Percentiles rank a stretch among this genome's conserved stretches.
Evolutionary conservation across 1,284 basidiomycete genomes (phyloP).

Genomic region (Ceratorhiza oryzae-sativae): DNA sequence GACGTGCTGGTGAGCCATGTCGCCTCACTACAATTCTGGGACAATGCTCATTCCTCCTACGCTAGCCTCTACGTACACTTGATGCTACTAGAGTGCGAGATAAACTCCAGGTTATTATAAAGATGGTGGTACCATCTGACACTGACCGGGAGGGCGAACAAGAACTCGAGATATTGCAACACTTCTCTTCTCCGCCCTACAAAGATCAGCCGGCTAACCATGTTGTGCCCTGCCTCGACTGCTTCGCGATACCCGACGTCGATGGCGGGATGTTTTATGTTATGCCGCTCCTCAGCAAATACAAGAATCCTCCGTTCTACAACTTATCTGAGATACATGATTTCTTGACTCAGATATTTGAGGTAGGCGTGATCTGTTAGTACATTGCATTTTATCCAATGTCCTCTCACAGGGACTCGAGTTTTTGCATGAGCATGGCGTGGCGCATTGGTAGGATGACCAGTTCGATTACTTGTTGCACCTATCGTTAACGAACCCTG

Average conservation of each 20-base stretch:
- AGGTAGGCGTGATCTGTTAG: neutral
- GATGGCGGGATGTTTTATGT: slow-evolving; percentile 2
- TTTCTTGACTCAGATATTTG: slow-evolving; percentile 1
- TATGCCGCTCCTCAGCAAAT: slow-evolving; percentile 1
- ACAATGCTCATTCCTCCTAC: neutral
- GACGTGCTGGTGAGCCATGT: neutral
- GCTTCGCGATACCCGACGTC: slow-evolving; percentile 9
- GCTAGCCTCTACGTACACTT: neutral
- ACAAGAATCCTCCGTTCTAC: slow-evolving; percentile 10
- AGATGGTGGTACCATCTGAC: neutral
- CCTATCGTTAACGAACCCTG: neutral
- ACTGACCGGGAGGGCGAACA: slow-evolving; percentile 6
- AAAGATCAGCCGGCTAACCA: slow-evolving; percentile 3
- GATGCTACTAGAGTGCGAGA: neutral
- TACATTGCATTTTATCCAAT: neutral
- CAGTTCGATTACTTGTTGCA: neutral
- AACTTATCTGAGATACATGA: slow-evolving; percentile 1
- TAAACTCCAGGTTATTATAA: slow-evolving; percentile 10
- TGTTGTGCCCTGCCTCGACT: slow-evolving; percentile 7
- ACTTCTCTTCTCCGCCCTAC: neutral
- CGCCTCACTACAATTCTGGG: too few relatives aligned
- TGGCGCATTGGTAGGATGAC: slow-evolving; percentile 4
- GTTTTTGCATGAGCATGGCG: slow-evolving; percentile 7
- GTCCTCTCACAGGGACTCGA: neutral
- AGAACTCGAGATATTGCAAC: slow-evolving; percentile 16